Evolutionary conservation across 73 alveolate species (phyloP), one percentile per base, ranked within the genome.

Genomic region (Paramecium tetraurelia): DNA sequence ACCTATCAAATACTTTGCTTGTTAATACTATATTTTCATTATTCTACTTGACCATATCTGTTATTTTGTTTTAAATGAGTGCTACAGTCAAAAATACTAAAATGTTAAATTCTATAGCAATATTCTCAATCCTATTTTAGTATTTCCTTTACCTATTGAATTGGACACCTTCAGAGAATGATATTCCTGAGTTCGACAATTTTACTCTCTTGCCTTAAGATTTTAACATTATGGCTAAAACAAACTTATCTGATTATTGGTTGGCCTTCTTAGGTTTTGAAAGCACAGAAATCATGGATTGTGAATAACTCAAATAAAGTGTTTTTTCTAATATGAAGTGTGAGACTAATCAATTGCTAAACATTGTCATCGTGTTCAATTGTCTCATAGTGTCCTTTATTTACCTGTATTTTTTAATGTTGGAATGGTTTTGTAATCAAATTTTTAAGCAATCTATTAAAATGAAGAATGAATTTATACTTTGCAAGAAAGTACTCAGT

Each of bases 61-160:
- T 63, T 14, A 22, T 20, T 3, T 48, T 80, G 24, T 80, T 80
- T 80, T 46, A 22, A 20, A 41, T 20, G 38, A 80, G 48, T 14
- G 76, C 90, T 10, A 44, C 46, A 9, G 41, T 27, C 3, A 18
- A 44, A 27, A 80, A 16, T 43, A 48, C 57, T 1, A 80, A 80
- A 24, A 22, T n/a, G 29, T 80, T 80, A n/a, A 80, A 80, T 48
- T 44, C 90, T 16, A 16, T 80, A 9, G 70, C 90, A 31, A 80
- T 80, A 80, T 80, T 80, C 18, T 41, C 90, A 38, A 80, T 80
- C 7, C 24, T 33, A 16, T 80, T 80, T 80, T 80, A 80, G 27
- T 80, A 80, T 80, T 43, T 48, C 12, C 33, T 80, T 14, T 43
- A 41, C 27, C 16, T 80, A 22, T 20, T 80, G 35, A 48, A 80